Conservation (phyloP, 164 flowering plant genomes). For the grape (Vitis vinifera) region ASM3070453v1 NC_081819.1:22920001-22920500, state of each 20-base stretch:
- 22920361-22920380: conserved; percentile 63
- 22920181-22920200: conserved; percentile 47
- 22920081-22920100: conserved; percentile 42
- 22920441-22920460: conserved; percentile 32
- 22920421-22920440: conserved; percentile 43
- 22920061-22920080: conserved; percentile 64
- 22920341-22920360: conserved; percentile 41
- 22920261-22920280: conserved; percentile 56
- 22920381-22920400: conserved; percentile 74
- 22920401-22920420: conserved; percentile 43
- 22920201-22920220: conserved; percentile 20
- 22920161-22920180: conserved; percentile 69
- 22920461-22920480: conserved; percentile 60
- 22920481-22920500: conserved; percentile 54
- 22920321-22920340: conserved; percentile 59
- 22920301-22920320: conserved; percentile 44
- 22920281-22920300: conserved; percentile 71
- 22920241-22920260: conserved; percentile 38
- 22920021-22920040: conserved; percentile 50
- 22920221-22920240: conserved; percentile 46
- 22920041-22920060: conserved; percentile 71
- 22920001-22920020: conserved; percentile 51
- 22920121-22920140: conserved; percentile 36
- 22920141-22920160: conserved; percentile 45
- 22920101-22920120: conserved; percentile 52